Base-by-base conservation (phyloP, 208 protist species). In the Wallacemonas rigidus region DNA sequence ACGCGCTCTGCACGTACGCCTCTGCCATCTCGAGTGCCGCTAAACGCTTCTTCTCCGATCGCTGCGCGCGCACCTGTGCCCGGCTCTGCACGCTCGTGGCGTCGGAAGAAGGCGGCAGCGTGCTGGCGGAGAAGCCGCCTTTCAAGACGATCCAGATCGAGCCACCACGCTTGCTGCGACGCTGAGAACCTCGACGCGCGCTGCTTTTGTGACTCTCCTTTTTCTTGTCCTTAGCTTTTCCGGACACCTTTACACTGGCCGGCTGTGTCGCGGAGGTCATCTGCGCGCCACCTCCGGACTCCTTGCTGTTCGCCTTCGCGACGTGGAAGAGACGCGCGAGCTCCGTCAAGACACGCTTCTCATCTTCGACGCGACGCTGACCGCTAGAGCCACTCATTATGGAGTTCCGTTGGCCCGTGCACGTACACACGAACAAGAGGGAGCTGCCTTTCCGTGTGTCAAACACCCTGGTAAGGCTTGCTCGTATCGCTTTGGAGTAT, bases 131-230 rank as follows among this genome's bases (percentile, higher is more conserved):
- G 69, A 95, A 93, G 47, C 86, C 86, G 38, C 90, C 90, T 60
- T 95, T 95, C 43, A 95, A 65, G n/a, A 87, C 69, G 26, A 95
- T 84, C 89, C 91, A 95, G 7, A 95, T 70, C 0, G 85, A 86
- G 3, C 88, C 88, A 3, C 91, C 88, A 43, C 74, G 56, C 1
- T 12, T 67, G 77, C 72, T 72, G 61, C 72, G 61, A 17, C 81
- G 63, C 57, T 65, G 47, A 26, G 78, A 81, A 51, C 65, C 71
- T 2, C 72, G 81, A 38, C 74, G 72, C 8, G 41, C 40, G 26
- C 48, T 41, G 53, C 60, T 3, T 55, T 45, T 50, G 12, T 39
- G 15, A 41, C 63, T 74, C 14, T 80, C 76, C 53, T 67, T 65
- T 67, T 50, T 68, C 50, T 68, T 62, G 51, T 67, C 15, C 35